Evolutionary conservation across 2,329 filamentous ascomycete genomes (phyloP).

Genomic region (Aspergillus brunneoviolaceus): DNA sequence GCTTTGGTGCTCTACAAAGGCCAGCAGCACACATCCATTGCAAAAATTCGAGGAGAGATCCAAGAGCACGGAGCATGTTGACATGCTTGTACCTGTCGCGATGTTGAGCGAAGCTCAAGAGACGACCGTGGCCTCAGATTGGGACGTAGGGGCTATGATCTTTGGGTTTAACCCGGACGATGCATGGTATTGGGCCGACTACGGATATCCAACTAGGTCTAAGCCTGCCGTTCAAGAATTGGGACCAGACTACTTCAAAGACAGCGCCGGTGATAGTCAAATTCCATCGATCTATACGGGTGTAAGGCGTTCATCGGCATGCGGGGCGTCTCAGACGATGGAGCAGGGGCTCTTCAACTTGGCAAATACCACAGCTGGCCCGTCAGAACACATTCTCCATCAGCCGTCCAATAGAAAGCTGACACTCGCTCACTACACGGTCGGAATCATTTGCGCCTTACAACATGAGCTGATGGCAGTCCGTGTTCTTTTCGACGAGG

Average conservation of each 20-base stretch:
- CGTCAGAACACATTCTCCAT: no score
- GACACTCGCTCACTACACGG: conserved; percentile 19
- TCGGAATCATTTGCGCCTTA: conserved; percentile 31
- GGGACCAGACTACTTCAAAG: no score
- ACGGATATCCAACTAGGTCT: conserved; percentile 11
- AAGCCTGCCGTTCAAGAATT: no score
- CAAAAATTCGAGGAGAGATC: neutral
- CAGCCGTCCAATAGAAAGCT: no score
- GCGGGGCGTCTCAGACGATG: no score
- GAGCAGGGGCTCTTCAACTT: no score
- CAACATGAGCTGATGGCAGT: conserved; percentile 27
- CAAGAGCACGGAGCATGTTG: neutral
- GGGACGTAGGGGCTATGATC: conserved; percentile 1
- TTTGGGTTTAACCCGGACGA: conserved; percentile 19
- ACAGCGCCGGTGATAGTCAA: no score
- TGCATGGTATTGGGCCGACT: conserved; percentile 20
- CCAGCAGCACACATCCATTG: neutral
- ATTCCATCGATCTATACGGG: no score
- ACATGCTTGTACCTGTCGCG: neutral
- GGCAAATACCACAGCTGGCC: no score
- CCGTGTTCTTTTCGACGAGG: conserved; percentile 24
- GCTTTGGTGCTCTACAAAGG: neutral
- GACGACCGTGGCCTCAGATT: neutral
- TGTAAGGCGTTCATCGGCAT: no score
- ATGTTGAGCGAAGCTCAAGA: neutral